Evolutionary conservation across 2,329 filamentous ascomycete species (phyloP).

Genomic region (Scytalidium sp.): DNA sequence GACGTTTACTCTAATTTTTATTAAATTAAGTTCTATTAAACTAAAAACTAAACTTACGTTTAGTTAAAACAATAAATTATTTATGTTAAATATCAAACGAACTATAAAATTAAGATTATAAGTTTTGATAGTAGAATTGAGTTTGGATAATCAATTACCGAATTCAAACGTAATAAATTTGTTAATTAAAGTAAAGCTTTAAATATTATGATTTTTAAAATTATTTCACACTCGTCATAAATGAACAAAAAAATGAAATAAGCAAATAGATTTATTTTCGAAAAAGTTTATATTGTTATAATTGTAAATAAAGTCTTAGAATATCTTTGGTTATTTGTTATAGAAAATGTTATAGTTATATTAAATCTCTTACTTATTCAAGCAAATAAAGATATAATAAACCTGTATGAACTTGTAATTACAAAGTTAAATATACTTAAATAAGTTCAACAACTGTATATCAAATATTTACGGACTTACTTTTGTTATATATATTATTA

Average conservation of each 20-base stretch:
- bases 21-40: background rate
- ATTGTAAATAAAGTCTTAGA: background rate
- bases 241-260: background rate
- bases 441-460: background rate
- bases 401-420: background rate
- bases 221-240: background rate
- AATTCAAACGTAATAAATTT: background rate
- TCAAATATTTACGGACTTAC: background rate
- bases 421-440: background rate
- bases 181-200: background rate
- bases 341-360: background rate
- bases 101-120: background rate
- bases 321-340: background rate
- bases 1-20: background rate
- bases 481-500: conserved; percentile 1
- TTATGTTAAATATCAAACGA: background rate
- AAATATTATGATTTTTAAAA: background rate
- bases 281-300: background rate
- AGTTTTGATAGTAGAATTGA: background rate
- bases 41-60: background rate
- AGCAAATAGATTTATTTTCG: background rate
- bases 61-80: background rate
- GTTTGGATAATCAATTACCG: background rate
- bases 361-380: background rate
- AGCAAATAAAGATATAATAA: background rate